Conservation (phyloP, 192 early-diverging fungal genomes). For the Podila horticola region DNA sequence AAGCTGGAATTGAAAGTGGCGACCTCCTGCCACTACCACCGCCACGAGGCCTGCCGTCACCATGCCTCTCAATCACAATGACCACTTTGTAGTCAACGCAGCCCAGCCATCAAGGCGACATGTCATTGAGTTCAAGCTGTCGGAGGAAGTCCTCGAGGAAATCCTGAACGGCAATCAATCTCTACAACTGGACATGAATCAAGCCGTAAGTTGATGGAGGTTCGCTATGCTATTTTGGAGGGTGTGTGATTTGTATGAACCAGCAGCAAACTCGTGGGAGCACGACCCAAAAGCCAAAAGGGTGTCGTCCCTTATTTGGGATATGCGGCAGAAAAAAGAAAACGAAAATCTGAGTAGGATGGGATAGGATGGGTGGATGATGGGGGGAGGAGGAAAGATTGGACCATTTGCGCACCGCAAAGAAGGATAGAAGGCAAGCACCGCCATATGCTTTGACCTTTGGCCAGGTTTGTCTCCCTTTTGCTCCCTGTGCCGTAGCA, state of each 20-base stretch:
- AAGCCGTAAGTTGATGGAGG: slow-evolving; percentile 27
- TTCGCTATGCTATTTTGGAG: not conserved
- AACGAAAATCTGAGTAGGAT: not conserved
- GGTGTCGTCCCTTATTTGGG: slow-evolving; percentile 69
- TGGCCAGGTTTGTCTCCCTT: too few relatives aligned
- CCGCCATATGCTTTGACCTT: too few relatives aligned
- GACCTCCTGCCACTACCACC: not conserved
- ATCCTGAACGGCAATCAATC: slow-evolving; percentile 45
- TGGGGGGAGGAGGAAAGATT: too few relatives aligned
- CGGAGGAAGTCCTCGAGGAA: slow-evolving; percentile 50
- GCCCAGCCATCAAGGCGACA: slow-evolving; percentile 43
- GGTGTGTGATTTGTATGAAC: not conserved
- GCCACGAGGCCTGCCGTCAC: slow-evolving; percentile 61
- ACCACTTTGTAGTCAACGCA: slow-evolving; percentile 47
- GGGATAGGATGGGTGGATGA: not conserved
- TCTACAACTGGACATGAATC: slow-evolving; percentile 41
- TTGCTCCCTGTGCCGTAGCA: not conserved
- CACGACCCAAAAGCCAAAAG: slow-evolving; percentile 41
- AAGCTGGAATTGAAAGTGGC: not conserved
- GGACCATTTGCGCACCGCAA: too few relatives aligned
- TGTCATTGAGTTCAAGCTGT: slow-evolving; percentile 49
- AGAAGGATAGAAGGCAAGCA: too few relatives aligned
- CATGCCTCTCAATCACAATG: slow-evolving; percentile 81
- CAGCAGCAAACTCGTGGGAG: not conserved
- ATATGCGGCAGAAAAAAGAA: not conserved